Evolutionary conservation across 179 eudicot genomes (phyloP).

Genomic region (Camellia oleifera): DNA sequence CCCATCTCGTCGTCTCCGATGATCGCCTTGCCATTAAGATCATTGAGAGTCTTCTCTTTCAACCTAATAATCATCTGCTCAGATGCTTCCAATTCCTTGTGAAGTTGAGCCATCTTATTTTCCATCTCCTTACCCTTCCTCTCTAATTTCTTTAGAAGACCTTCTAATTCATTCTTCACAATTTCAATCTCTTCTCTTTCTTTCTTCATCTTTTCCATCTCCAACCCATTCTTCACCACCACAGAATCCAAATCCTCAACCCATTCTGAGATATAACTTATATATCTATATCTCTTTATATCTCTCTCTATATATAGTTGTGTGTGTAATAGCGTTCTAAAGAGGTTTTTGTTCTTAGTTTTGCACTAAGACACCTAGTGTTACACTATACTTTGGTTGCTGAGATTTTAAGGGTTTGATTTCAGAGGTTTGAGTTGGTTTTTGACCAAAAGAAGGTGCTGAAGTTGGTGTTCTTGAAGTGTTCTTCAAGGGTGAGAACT

Average conservation of each 20-base stretch:
- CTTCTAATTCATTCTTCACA: conserved; percentile 25
- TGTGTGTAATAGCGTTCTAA: too few species aligned
- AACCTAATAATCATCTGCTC: conserved; percentile 21
- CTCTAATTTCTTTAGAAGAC: conserved; percentile 22
- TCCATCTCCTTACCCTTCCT: conserved; percentile 27
- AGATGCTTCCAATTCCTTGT: conserved; percentile 22
- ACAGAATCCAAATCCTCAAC: conserved; percentile 19
- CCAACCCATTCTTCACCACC: conserved; percentile 12
- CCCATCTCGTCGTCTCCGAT: conserved; percentile 16
- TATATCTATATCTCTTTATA: too few species aligned
- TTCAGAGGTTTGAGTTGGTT: too few species aligned
- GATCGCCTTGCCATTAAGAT: background rate
- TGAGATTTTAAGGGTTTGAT: too few species aligned
- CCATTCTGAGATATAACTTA: background rate
- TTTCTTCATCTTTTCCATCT: conserved; percentile 22
- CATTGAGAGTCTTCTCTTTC: conserved; percentile 19
- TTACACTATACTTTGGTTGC: too few species aligned
- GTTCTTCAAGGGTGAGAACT: too few species aligned
- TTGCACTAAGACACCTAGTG: too few species aligned
- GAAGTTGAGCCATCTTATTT: conserved; percentile 13
- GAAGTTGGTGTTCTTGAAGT: too few species aligned
- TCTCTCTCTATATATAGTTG: too few species aligned
- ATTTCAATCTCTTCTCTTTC: conserved; percentile 26
- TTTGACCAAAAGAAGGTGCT: too few species aligned
- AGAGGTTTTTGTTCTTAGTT: too few species aligned